A percentile compares a stretch with the other conserved stretches of the same genome.
Conservation (phyloP, 2,329 filamentous ascomycete genomes). For the Hymenoscyphus salicellus region DNA sequence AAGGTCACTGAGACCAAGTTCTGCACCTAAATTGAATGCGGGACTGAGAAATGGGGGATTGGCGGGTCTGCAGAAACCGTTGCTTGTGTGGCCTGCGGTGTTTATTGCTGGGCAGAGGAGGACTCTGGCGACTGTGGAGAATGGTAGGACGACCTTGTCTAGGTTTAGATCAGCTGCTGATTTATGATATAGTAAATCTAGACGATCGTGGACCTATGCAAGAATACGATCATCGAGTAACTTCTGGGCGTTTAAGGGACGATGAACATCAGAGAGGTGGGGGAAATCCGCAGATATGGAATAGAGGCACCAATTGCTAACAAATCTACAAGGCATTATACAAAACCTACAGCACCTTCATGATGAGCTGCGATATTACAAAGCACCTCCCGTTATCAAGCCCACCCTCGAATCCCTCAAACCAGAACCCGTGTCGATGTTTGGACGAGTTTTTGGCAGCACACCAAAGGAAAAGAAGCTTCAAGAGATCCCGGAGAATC, state of each 20-base stretch:
- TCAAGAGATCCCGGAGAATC: constrained; percentile 61
- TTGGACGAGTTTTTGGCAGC: constrained; percentile 61
- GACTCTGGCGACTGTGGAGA: constrained; percentile 30
- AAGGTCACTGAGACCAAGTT: background rate
- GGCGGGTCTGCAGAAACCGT: background rate
- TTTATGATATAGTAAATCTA: constrained; percentile 23
- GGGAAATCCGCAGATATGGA: constrained; percentile 18
- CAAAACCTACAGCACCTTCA: constrained; percentile 85
- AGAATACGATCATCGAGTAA: constrained; percentile 84
- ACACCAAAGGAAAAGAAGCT: constrained; percentile 36
- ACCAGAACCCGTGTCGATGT: constrained; percentile 50
- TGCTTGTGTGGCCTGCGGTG: constrained; percentile 25
- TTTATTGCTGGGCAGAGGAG: constrained; percentile 33
- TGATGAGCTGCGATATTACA: constrained; percentile 73
- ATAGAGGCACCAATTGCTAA: constrained; percentile 4
- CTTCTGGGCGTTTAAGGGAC: constrained; percentile 70
- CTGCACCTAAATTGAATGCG: background rate
- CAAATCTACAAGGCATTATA: constrained; percentile 65
- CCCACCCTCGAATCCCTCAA: constrained; percentile 71
- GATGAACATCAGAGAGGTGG: constrained; percentile 87
- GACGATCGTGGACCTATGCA: constrained; percentile 64
- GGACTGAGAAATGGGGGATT: background rate
- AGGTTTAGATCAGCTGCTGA: background rate
- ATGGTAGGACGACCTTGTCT: constrained; percentile 23
- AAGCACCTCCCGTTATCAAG: constrained; percentile 69